phyloP scores from a whole-genome alignment of 2,329 filamentous ascomycete species.

The Onygenales sp. region DNA sequence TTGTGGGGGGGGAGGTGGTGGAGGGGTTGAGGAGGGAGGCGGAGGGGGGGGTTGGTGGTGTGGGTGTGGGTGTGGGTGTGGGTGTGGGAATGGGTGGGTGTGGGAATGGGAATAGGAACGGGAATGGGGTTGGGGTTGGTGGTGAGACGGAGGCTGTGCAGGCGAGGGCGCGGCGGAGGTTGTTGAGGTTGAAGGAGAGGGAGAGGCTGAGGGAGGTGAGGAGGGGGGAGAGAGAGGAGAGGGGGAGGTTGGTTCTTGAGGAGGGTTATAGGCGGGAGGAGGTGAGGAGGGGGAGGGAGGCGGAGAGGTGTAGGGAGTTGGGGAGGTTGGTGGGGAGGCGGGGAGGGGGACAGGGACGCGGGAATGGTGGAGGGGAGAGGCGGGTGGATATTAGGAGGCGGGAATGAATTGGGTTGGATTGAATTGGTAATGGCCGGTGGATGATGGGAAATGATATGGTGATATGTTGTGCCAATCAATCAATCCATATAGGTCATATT shows the following conservation, averaged over 20 bases:
- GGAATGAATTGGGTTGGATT: not conserved
- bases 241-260: slow-evolving; percentile 31
- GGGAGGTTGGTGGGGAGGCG: not conserved
- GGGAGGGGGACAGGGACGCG: not conserved
- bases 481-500: no score
- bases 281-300: slow-evolving; percentile 5
- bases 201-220: slow-evolving; percentile 26
- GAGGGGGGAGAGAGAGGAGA: slow-evolving; percentile 31
- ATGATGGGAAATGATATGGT: no score
- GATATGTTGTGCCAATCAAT: no score
- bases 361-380: not conserved
- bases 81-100: no score
- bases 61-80: no score
- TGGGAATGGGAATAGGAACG: slow-evolving; percentile 26
- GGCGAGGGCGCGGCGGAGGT: slow-evolving; percentile 32
- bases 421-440: no score
- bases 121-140: slow-evolving; percentile 33
- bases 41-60: slow-evolving; percentile 34
- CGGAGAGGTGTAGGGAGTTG: no score
- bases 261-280: slow-evolving; percentile 16
- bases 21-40: slow-evolving; percentile 31
- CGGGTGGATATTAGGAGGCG: not conserved
- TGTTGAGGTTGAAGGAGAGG: slow-evolving; percentile 30
- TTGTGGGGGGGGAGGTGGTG: slow-evolving; percentile 35
- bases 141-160: slow-evolving; percentile 32